A percentile compares a stretch with the other conserved stretches of the same genome.
Conservation (phyloP, 768 basidiomycete species). For the Auriscalpium orientale region DNA sequence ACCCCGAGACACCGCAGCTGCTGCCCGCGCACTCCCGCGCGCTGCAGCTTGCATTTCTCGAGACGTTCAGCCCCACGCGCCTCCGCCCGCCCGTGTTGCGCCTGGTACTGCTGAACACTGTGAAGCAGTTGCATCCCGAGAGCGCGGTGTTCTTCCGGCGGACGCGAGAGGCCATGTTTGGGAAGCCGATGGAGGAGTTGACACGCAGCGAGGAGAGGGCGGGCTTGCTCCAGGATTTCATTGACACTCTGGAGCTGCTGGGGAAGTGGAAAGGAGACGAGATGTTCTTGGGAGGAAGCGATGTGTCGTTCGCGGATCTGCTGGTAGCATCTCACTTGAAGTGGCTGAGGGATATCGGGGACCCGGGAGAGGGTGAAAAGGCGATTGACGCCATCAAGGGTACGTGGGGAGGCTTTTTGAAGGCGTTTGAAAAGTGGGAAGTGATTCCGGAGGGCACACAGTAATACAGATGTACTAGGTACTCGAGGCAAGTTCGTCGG, state of each 20-base stretch:
- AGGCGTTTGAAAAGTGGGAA: neutral
- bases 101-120: neutral
- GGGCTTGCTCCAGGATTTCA: neutral
- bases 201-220: neutral
- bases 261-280: neutral
- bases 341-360: neutral
- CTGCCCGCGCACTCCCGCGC: slow-evolving; percentile 5
- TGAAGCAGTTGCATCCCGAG: neutral
- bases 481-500: too few species aligned
- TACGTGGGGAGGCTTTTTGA: neutral
- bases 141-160: slow-evolving; percentile 7
- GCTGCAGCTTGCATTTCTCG: slow-evolving; percentile 1
- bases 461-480: too few species aligned
- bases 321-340: neutral
- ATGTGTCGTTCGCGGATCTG: slow-evolving; percentile 9
- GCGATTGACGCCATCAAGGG: neutral
- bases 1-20: slow-evolving; percentile 4
- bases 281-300: neutral
- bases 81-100: neutral
- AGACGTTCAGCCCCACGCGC: neutral
- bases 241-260: neutral
- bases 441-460: neutral
- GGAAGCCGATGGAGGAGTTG: neutral
- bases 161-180: slow-evolving; percentile 4
- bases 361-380: slow-evolving; percentile 1